These are phyloP conservation scores for Lophiotrema nucula DNA, from an alignment of 495 filamentous ascomycete genomes.

Conservation along the genomic window DNA sequence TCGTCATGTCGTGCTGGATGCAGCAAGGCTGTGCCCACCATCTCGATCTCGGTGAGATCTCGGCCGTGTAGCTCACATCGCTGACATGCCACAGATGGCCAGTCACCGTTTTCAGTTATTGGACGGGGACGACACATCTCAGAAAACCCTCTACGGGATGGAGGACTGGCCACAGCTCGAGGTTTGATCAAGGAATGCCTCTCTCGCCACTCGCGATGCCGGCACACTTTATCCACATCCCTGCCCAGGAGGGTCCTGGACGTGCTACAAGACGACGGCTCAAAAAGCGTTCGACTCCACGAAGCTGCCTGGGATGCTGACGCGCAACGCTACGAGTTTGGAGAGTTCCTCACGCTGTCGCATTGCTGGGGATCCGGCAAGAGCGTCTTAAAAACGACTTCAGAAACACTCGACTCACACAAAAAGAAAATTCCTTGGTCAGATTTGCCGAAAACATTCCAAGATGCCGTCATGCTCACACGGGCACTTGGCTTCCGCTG, in stretches of 20 bases:
- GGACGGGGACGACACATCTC: conserved; percentile 29
- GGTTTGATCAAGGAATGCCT: conserved; percentile 26
- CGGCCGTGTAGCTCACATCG: neutral
- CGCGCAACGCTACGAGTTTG: conserved; percentile 18
- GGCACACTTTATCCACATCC: conserved; percentile 2
- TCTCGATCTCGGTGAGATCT: neutral
- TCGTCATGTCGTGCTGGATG: no score
- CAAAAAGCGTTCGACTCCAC: conserved; percentile 23
- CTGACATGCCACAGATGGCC: conserved; percentile 23
- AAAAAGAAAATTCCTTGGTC: conserved; percentile 27
- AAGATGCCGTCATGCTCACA: conserved; percentile 28
- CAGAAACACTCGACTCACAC: conserved; percentile 9
- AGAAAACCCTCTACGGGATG: conserved; percentile 22
- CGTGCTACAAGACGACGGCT: conserved; percentile 19
- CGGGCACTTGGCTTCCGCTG: conserved; percentile 26
- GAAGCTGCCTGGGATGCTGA: conserved; percentile 15
- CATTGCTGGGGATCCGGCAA: conserved; percentile 26
- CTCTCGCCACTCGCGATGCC: conserved; percentile 20
- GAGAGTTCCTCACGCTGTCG: conserved; percentile 28
- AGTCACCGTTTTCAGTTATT: conserved; percentile 31
- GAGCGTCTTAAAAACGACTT: conserved; percentile 19
- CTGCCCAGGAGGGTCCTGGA: conserved; percentile 23
- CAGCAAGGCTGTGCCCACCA: no score
- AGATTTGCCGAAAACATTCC: conserved; percentile 26
- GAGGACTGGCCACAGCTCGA: conserved; percentile 11